phyloP scores from a whole-genome alignment of 805 yeast species.

The Zygoascus bituminiphila region DNA sequence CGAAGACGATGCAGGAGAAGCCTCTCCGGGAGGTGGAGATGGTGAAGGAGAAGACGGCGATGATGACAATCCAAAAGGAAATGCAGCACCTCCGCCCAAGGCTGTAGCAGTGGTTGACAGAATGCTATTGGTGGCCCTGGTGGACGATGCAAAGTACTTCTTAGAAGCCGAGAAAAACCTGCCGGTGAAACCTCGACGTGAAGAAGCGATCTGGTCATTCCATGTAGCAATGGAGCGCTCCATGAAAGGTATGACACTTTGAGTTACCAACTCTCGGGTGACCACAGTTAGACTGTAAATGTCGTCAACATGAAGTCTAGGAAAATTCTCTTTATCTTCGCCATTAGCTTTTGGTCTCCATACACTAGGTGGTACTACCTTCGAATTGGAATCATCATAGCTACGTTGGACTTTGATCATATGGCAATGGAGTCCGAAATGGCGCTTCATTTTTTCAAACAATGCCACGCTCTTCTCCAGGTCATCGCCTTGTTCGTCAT shows the following conservation, averaged over 20 bases:
- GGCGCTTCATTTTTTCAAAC: slow-evolving; percentile 34
- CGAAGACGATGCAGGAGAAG: background rate
- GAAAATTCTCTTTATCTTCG: background rate
- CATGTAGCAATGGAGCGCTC: slow-evolving; percentile 68
- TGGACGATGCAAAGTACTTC: slow-evolving; percentile 35
- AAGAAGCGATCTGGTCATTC: slow-evolving; percentile 76
- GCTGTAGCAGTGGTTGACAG: slow-evolving; percentile 25
- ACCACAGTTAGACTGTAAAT: slow-evolving; percentile 34
- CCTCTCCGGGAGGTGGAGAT: background rate
- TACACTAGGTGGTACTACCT: slow-evolving; percentile 5
- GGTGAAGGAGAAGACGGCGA: slow-evolving; percentile 13
- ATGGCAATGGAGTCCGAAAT: slow-evolving; percentile 24
- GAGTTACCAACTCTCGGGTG: slow-evolving; percentile 41
- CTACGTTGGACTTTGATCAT: slow-evolving; percentile 18
- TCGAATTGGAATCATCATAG: slow-evolving; percentile 6
- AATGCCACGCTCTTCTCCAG: slow-evolving; percentile 35
- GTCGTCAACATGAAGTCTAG: slow-evolving; percentile 26
- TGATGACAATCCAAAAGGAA: slow-evolving; percentile 15
- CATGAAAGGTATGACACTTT: slow-evolving; percentile 71
- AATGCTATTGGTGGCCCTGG: slow-evolving; percentile 21
- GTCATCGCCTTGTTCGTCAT: slow-evolving; percentile 39
- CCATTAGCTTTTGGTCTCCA: slow-evolving; percentile 2
- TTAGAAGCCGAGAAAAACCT: slow-evolving; percentile 60
- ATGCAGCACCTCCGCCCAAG: slow-evolving; percentile 7
- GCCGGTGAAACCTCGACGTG: slow-evolving; percentile 68